Conservation (phyloP, 352 stramenopile species). For the Blastocystis hominis region DNA sequence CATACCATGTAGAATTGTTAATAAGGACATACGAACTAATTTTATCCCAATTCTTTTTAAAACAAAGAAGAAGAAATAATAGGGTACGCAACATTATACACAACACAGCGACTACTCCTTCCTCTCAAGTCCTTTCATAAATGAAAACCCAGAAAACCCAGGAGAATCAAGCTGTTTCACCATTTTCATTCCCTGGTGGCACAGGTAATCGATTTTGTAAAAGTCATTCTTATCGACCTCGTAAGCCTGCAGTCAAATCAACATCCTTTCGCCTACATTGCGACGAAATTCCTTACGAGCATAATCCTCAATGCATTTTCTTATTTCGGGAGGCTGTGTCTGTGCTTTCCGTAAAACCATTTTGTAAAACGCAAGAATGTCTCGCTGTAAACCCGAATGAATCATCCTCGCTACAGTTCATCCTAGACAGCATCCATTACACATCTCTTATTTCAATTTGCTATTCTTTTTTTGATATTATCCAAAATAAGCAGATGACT, state of each 20-base stretch:
- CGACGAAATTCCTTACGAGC: slow-evolving; percentile 11
- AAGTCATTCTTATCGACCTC: slow-evolving; percentile 26
- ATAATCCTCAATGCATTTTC: slow-evolving; percentile 52
- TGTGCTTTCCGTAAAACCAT: slow-evolving; percentile 30
- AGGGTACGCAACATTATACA: neutral
- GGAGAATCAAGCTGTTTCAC: slow-evolving; percentile 31
- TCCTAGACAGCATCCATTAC: neutral
- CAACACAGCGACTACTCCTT: neutral
- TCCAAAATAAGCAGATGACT: neutral
- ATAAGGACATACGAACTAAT: neutral
- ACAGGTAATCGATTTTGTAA: slow-evolving; percentile 50
- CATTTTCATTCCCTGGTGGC: slow-evolving; percentile 55
- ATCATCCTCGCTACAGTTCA: neutral
- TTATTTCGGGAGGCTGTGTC: slow-evolving; percentile 28
- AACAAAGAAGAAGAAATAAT: no score
- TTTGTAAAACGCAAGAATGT: slow-evolving; percentile 47
- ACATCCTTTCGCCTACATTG: neutral
- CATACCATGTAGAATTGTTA: neutral
- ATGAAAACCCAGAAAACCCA: slow-evolving; percentile 36
- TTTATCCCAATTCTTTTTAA: neutral
- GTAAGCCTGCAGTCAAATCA: neutral
- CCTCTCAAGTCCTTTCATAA: slow-evolving; percentile 27
- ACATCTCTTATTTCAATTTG: neutral
- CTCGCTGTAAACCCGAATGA: slow-evolving; percentile 21
- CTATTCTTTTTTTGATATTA: no score